Percentiles rank a stretch among this genome's conserved stretches.
phyloP scores from a whole-genome alignment of 176 grass and related monocot species.

The Eragrostis curvula region DNA sequence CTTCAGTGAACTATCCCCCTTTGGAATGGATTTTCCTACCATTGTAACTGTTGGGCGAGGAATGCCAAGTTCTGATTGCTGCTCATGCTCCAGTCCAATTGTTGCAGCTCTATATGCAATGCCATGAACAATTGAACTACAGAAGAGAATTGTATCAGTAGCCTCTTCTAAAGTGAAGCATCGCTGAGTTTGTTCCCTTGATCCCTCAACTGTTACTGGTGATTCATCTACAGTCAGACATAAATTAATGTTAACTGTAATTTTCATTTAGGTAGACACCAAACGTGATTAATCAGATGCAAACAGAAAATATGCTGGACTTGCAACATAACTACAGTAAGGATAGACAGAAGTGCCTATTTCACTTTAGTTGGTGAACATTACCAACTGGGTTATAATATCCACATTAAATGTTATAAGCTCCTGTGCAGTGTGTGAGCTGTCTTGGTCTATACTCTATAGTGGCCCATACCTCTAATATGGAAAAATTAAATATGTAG shows the following conservation, averaged over 20 bases:
- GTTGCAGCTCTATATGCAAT: slow-evolving; percentile 74
- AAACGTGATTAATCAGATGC: slow-evolving; percentile 7
- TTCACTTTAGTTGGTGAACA: not conserved
- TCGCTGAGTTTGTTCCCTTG: slow-evolving; percentile 52
- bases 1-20: slow-evolving; percentile 44
- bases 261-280: slow-evolving; percentile 15
- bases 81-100: slow-evolving; percentile 67
- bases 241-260: slow-evolving; percentile 10
- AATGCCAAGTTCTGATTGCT: slow-evolving; percentile 23
- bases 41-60: slow-evolving; percentile 44
- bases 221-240: slow-evolving; percentile 55
- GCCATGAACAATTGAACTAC: slow-evolving; percentile 84
- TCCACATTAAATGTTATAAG: not conserved
- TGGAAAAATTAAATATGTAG: not conserved
- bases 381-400: not conserved
- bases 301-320: not conserved
- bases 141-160: slow-evolving; percentile 76
- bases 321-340: slow-evolving; percentile 1
- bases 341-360: not conserved
- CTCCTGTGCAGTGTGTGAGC: not conserved
- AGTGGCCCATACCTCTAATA: not conserved
- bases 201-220: slow-evolving; percentile 39
- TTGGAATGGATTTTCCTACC: slow-evolving; percentile 45
- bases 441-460: not conserved
- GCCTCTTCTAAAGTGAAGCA: slow-evolving; percentile 89